These are phyloP conservation scores for Scytalidium lignicola DNA, from an alignment of 2,329 filamentous ascomycete genomes.

Conservation along the genomic window DNA sequence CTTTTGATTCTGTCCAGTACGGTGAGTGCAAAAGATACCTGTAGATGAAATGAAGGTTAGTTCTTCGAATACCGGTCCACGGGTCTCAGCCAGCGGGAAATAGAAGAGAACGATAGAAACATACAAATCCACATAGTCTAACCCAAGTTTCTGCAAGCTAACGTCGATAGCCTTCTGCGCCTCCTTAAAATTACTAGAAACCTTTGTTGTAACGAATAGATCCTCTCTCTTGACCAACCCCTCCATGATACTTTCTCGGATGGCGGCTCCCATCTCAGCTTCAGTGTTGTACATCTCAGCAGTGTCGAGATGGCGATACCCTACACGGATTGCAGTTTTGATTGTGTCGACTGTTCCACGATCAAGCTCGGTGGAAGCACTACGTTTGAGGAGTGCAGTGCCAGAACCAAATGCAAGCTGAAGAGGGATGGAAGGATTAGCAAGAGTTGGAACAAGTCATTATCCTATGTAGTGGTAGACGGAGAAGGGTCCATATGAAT, in stretches of 20 bases:
- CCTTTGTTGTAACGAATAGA: conserved; percentile 53
- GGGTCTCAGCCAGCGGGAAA: no score
- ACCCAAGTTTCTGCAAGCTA: conserved; percentile 53
- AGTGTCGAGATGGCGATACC: conserved; percentile 58
- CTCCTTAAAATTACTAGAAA: conserved; percentile 44
- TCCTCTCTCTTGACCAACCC: conserved; percentile 35
- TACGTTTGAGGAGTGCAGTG: conserved; percentile 57
- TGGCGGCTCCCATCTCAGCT: conserved; percentile 40
- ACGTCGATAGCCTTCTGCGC: conserved; percentile 49
- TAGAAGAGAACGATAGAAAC: conserved; percentile 7
- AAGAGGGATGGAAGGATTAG: no score
- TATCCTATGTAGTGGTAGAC: no score
- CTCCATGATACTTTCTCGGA: conserved; percentile 35
- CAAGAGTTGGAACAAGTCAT: no score
- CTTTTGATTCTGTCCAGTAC: not conserved
- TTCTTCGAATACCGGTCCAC: no score
- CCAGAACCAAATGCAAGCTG: conserved; percentile 58
- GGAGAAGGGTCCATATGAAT: no score
- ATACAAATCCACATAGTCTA: conserved; percentile 59
- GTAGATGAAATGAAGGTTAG: no score
- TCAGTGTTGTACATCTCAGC: conserved; percentile 44
- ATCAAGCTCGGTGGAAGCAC: conserved; percentile 35
- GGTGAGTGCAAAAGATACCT: conserved; percentile 6
- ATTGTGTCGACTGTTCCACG: conserved; percentile 41
- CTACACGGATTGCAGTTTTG: conserved; percentile 52